Evolutionary conservation across 1,139 yeast species (phyloP).

Genomic region (Scheffersomyces insectosa): DNA sequence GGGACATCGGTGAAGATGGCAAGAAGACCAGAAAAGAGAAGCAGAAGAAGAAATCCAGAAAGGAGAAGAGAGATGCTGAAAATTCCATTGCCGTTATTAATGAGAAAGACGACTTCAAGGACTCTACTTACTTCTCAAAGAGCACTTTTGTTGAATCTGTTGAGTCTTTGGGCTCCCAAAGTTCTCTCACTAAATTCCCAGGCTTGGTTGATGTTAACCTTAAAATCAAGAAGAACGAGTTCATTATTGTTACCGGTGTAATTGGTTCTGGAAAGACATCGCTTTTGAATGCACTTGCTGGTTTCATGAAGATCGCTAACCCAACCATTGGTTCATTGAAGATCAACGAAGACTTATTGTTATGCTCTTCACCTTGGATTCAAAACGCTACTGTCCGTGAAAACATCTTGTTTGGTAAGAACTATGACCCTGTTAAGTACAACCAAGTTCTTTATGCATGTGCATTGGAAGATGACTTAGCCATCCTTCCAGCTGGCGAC

Average conservation of each 20-base stretch:
- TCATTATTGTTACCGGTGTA: conserved; percentile 40
- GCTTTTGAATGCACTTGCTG: conserved; percentile 37
- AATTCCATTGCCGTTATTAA: neutral
- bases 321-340: conserved; percentile 25
- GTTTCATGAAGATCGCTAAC: conserved; percentile 34
- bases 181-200: conserved; percentile 18
- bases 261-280: conserved; percentile 46
- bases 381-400: conserved; percentile 47
- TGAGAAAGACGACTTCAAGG: conserved; percentile 8
- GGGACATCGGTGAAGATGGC: conserved; percentile 24
- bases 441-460: conserved; percentile 35
- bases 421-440: conserved; percentile 31
- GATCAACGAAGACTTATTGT: conserved; percentile 28
- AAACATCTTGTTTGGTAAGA: conserved; percentile 40
- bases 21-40: conserved; percentile 13
- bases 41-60: conserved; percentile 14
- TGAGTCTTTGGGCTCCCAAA: neutral
- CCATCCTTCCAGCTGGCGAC: conserved; percentile 35
- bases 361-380: conserved; percentile 45
- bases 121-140: conserved; percentile 2
- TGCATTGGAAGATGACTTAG: conserved; percentile 41
- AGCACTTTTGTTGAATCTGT: conserved; percentile 16
- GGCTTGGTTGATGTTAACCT: conserved; percentile 36
- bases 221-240: conserved; percentile 28
- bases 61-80: conserved; percentile 3